Evolutionary conservation across 257 asterid species (phyloP).

Genomic region (Schizonepeta tenuifolia): DNA sequence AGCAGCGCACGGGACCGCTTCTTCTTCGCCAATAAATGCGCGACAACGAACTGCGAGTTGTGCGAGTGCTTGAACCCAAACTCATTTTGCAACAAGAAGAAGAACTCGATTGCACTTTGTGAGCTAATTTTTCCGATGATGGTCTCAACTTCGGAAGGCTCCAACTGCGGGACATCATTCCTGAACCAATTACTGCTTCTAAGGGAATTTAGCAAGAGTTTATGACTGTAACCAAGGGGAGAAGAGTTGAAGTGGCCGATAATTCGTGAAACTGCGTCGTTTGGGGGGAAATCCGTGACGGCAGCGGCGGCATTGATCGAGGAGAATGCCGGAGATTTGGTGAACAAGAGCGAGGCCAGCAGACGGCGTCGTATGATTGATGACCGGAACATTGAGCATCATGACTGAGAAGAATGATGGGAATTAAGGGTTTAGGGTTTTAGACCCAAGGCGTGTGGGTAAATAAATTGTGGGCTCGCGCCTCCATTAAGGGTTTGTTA

Average conservation of each 20-base stretch:
- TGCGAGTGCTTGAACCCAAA: slow-evolving; percentile 56
- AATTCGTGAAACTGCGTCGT: slow-evolving; percentile 45
- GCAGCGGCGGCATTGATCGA: slow-evolving; percentile 40
- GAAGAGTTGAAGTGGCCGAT: slow-evolving; percentile 45
- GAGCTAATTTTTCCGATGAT: slow-evolving; percentile 47
- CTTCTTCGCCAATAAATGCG: slow-evolving; percentile 67
- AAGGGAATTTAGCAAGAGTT: slow-evolving; percentile 36
- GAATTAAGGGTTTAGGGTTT: slow-evolving; percentile 38
- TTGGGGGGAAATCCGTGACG: slow-evolving; percentile 29
- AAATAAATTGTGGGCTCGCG: not conserved
- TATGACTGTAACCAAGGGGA: slow-evolving; percentile 24
- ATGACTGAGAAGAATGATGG: slow-evolving; percentile 19
- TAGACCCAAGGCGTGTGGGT: slow-evolving; percentile 1
- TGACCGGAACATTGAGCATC: slow-evolving; percentile 48
- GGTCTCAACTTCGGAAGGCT: slow-evolving; percentile 48
- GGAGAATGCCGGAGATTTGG: slow-evolving; percentile 28
- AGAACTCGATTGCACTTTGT: slow-evolving; percentile 64
- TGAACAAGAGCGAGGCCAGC: slow-evolving; percentile 28
- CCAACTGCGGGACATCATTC: slow-evolving; percentile 40
- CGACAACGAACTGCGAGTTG: slow-evolving; percentile 45
- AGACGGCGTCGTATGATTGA: slow-evolving; percentile 39
- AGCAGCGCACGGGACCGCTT: slow-evolving; percentile 53
- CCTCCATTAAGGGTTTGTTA: not conserved
- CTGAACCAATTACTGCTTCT: slow-evolving; percentile 40
- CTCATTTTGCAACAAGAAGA: slow-evolving; percentile 60